phyloP scores from a whole-genome alignment of 192 early-diverging fungal species.

The Gryganskiella cystojenkinii region DNA sequence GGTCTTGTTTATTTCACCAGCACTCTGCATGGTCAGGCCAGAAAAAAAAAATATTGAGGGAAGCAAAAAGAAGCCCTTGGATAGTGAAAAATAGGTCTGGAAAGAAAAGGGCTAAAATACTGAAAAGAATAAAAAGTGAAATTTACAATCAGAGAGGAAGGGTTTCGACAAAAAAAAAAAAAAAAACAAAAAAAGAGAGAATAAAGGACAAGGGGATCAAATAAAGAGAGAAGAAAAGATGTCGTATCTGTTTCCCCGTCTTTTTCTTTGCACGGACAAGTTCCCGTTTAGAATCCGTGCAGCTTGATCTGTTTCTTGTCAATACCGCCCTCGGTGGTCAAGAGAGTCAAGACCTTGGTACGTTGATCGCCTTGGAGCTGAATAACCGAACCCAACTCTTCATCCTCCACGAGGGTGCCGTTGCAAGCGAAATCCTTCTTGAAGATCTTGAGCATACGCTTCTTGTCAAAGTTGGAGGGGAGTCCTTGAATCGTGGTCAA shows the following conservation, averaged over 20 bases:
- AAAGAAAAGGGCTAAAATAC: too few species aligned
- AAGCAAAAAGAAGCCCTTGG: too few species aligned
- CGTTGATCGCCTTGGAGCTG: slow-evolving; percentile 97
- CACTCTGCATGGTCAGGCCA: too few species aligned
- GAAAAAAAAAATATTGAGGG: too few species aligned
- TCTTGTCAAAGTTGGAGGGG: slow-evolving; percentile 83
- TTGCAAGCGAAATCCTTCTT: slow-evolving; percentile 98
- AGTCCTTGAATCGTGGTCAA: slow-evolving; percentile 96
- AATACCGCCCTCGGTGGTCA: slow-evolving; percentile 76
- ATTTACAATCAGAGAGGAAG: too few species aligned
- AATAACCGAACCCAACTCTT: slow-evolving; percentile 90
- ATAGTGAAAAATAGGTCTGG: too few species aligned
- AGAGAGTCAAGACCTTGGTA: slow-evolving; percentile 81
- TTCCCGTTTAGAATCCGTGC: slow-evolving; percentile 88
- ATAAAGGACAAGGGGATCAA: neutral
- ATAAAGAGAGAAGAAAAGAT: neutral
- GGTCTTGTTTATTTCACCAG: too few species aligned
- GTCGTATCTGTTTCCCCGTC: too few species aligned
- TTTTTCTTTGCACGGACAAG: neutral
- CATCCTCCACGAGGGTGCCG: slow-evolving; percentile 91
- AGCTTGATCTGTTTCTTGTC: slow-evolving; percentile 89
- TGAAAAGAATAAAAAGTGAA: slow-evolving; percentile 17
- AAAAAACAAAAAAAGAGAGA: neutral
- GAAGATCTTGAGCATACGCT: slow-evolving; percentile 93
- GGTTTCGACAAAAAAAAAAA: neutral